Percentiles rank a stretch among this genome's conserved stretches.
These are phyloP conservation scores for Aspergillus sp. DNA, from an alignment of 2,329 filamentous ascomycete genomes.

Conservation along the genomic window DNA sequence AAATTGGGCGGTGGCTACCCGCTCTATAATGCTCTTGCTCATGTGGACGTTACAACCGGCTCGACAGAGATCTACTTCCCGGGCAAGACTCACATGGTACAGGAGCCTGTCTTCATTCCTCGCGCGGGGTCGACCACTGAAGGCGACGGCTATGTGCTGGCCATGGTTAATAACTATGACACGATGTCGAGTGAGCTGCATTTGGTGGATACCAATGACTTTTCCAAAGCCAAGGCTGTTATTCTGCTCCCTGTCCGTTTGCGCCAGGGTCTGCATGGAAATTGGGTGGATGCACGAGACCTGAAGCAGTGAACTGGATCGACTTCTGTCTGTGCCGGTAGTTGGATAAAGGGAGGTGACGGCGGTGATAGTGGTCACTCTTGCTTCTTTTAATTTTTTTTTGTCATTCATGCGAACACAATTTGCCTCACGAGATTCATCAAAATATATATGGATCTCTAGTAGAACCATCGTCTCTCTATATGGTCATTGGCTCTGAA, in stretches of 20 bases:
- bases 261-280: constrained; percentile 21
- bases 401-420: too few species aligned
- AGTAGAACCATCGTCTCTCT: too few species aligned
- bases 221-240: constrained; percentile 9
- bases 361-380: too few species aligned
- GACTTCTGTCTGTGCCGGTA: too few species aligned
- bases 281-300: constrained; percentile 15
- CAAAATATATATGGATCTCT: too few species aligned
- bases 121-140: constrained; percentile 9
- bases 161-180: constrained; percentile 20
- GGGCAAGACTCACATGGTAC: constrained; percentile 36
- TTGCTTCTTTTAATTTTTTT: too few species aligned
- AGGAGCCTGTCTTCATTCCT: constrained; percentile 25
- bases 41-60: constrained; percentile 39
- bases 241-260: constrained; percentile 17
- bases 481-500: too few species aligned
- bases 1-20: constrained; percentile 28
- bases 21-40: constrained; percentile 49
- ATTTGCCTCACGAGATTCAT: too few species aligned
- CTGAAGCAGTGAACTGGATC: neutral
- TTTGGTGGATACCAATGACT: constrained; percentile 15
- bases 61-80: constrained; percentile 44
- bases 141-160: constrained; percentile 23
- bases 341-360: too few species aligned
- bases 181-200: constrained; percentile 22